Conservation (phyloP, 805 yeast genomes). For the Ogataea parapolymorpha region DNA sequence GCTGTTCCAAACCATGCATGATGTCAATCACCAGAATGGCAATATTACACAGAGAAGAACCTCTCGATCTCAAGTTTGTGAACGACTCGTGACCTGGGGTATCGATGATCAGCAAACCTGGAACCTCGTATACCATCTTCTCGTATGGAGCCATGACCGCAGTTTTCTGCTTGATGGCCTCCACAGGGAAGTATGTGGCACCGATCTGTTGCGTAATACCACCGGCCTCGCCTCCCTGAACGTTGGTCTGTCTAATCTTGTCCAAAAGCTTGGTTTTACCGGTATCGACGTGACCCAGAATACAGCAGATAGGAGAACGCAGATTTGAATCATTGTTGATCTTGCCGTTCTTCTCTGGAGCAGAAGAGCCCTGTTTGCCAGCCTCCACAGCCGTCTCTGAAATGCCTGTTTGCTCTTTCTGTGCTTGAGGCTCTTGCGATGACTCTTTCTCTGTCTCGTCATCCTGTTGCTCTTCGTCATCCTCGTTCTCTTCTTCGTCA, state of each 20-base stretch:
- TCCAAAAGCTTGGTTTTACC: constrained; percentile 98
- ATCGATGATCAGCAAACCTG: constrained; percentile 94
- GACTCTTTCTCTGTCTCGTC: constrained; percentile 30
- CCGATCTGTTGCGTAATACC: constrained; percentile 99
- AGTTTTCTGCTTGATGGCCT: constrained; percentile 87
- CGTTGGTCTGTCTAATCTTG: constrained; percentile 97
- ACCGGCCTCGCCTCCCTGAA: constrained; percentile 99
- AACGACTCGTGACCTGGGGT: constrained; percentile 99
- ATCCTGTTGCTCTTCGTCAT: constrained; percentile 29
- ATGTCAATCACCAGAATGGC: constrained; percentile 98
- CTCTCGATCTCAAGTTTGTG: constrained; percentile 95
- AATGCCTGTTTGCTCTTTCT: constrained; percentile 22
- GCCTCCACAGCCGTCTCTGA: constrained; percentile 29
- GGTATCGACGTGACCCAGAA: constrained; percentile 98
- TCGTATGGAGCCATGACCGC: constrained; percentile 86
- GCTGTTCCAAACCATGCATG: constrained; percentile 99
- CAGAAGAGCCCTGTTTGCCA: constrained; percentile 23
- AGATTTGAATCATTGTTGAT: constrained; percentile 43
- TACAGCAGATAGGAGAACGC: constrained; percentile 99
- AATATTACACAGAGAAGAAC: constrained; percentile 98
- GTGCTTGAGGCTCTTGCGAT: constrained; percentile 16
- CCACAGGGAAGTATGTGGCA: constrained; percentile 98
- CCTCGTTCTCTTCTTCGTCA: constrained; percentile 33
- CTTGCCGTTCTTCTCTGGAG: constrained; percentile 20
- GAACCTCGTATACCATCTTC: constrained; percentile 85